Percentiles rank a stretch among this genome's conserved stretches.
Conservation (phyloP, 306 rosid species). For the Fragaria ananassa region DNA sequence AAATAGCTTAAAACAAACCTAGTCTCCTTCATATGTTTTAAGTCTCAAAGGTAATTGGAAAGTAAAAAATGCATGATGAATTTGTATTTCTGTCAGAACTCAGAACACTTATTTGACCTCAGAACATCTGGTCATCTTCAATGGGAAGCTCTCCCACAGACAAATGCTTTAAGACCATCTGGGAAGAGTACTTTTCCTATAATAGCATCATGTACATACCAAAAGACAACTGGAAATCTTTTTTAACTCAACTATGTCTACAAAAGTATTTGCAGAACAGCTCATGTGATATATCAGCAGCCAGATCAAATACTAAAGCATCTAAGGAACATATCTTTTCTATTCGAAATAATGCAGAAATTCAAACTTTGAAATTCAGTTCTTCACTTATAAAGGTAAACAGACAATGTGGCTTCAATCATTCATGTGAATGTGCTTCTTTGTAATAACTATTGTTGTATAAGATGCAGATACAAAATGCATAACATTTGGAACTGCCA, state of each 20-base stretch:
- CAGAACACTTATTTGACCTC: not conserved
- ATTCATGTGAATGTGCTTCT: not conserved
- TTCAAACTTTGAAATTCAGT: not conserved
- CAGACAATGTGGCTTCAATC: not conserved
- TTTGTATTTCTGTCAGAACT: not conserved
- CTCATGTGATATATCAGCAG: not conserved
- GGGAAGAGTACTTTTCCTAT: not conserved
- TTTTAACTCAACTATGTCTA: not conserved
- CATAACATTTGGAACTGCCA: not conserved
- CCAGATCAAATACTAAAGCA: not conserved
- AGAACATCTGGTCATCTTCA: not conserved
- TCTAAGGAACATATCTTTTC: not conserved
- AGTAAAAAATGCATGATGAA: not conserved
- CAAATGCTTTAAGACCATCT: not conserved
- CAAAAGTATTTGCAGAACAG: not conserved
- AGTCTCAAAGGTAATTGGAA: not conserved
- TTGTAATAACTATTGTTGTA: not conserved
- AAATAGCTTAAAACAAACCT: not conserved
- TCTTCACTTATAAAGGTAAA: constrained; percentile 7
- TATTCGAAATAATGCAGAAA: not conserved
- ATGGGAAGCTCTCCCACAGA: not conserved
- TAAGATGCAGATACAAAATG: not conserved
- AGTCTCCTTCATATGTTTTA: constrained; percentile 9
- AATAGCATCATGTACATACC: not conserved
- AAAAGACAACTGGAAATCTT: not conserved